Evolutionary conservation across 2,329 filamentous ascomycete species (phyloP).

Genomic region (Aspergillus piperis): DNA sequence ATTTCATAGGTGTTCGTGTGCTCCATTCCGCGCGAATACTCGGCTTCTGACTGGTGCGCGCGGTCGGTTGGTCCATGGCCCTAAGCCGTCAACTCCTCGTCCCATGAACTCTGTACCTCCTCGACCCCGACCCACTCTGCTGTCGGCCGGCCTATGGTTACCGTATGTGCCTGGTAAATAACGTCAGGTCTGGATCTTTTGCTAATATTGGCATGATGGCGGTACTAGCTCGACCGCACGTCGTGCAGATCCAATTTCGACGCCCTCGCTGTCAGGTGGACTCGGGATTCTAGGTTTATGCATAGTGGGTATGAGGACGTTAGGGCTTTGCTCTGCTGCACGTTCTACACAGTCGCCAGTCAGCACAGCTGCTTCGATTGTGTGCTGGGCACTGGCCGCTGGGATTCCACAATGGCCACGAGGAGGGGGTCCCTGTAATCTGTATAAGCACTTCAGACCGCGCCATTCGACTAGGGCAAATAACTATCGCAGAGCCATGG

Average conservation of each 20-base stretch:
- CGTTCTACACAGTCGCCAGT: constrained; percentile 7
- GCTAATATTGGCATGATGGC: constrained; percentile 2
- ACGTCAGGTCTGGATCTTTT: constrained; percentile 3
- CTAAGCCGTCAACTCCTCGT: not conserved
- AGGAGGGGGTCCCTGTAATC: not conserved
- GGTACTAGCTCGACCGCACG: constrained; percentile 2
- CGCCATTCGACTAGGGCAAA: constrained; percentile 2
- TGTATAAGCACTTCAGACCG: not conserved
- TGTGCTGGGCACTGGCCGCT: not conserved
- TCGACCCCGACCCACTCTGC: constrained; percentile 1
- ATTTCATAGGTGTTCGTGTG: constrained; percentile 3
- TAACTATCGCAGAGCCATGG: not conserved
- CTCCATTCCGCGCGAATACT: constrained; percentile 9
- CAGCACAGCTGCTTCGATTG: not conserved
- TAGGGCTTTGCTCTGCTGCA: constrained; percentile 10
- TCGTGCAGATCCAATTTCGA: constrained; percentile 15
- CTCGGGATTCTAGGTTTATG: constrained; percentile 10
- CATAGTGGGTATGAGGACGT: constrained; percentile 11
- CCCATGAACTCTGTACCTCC: constrained; percentile 1
- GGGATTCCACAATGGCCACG: not conserved
- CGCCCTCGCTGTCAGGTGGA: constrained; percentile 16
- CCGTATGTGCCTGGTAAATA: not conserved
- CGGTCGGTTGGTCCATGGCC: not conserved
- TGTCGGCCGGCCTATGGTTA: constrained; percentile 4
- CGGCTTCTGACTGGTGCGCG: constrained; percentile 7